A percentile compares a stretch with the other conserved stretches of the same genome.
Evolutionary conservation across 495 filamentous ascomycete genomes (phyloP).

Genomic region (Neurospora africana): DNA sequence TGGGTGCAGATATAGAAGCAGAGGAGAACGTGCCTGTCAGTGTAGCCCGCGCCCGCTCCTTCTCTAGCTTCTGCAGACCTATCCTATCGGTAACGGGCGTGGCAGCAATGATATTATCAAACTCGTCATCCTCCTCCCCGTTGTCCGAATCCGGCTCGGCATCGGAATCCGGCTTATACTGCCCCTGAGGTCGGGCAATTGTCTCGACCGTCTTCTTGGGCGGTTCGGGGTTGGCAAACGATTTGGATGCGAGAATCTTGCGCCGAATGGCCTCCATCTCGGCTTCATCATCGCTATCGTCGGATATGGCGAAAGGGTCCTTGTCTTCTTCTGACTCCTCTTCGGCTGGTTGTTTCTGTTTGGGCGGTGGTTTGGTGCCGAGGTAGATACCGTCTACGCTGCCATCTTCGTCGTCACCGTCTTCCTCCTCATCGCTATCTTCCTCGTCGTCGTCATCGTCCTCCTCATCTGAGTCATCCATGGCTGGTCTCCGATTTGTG

Average conservation of each 20-base stretch:
- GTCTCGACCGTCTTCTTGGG: conserved; percentile 45
- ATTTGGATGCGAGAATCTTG: conserved; percentile 73
- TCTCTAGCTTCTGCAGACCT: conserved; percentile 42
- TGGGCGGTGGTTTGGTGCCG: conserved; percentile 38
- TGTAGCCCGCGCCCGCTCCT: conserved; percentile 28
- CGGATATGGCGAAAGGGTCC: conserved; percentile 64
- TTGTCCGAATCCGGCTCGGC: conserved; percentile 63
- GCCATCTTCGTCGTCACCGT: conserved; percentile 17
- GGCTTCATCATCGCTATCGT: conserved; percentile 67
- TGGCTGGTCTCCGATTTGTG: conserved; percentile 52
- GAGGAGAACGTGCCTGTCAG: conserved; percentile 23
- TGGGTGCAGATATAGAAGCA: conserved; percentile 18
- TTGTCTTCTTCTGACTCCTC: conserved; percentile 25
- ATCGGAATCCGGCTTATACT: conserved; percentile 53
- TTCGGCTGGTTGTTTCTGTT: conserved; percentile 8
- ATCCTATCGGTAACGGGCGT: conserved; percentile 74
- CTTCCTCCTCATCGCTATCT: conserved; percentile 27
- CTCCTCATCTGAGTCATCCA: conserved; percentile 44
- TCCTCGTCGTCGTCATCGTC: conserved; percentile 38
- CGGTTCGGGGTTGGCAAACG: conserved; percentile 57
- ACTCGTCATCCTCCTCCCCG: conserved; percentile 50
- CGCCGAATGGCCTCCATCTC: conserved; percentile 87
- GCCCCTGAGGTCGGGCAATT: conserved; percentile 41
- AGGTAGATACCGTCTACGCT: conserved; percentile 46
- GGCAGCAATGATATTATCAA: conserved; percentile 87